Evolutionary conservation across 306 rosid species (phyloP), one percentile per base, ranked within the genome.

Genomic region (Fagus crenata): DNA sequence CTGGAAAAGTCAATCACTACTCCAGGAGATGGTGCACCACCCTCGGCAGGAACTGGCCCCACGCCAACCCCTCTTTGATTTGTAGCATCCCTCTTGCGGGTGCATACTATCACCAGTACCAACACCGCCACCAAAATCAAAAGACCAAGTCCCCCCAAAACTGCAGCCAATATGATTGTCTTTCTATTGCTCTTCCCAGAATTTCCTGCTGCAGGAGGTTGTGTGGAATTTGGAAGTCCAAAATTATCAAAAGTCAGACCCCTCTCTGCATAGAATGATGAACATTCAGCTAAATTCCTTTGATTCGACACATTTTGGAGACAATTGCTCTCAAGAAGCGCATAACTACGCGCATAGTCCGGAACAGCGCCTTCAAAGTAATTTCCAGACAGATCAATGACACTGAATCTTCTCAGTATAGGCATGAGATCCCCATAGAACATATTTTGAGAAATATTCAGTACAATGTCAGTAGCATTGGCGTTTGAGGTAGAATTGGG

Each of bases 361-460:
- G 87, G 85, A 81, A 89, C 82, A 63, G 65, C 80, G 43, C 97
- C 97, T 84, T 95, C 89, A 55, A 92, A 90, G 75, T 88, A 95
- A 83, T 95, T 95, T 80, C 75, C 84, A 2, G 92, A 82, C 72
- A 95, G 78, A 89, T 95, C 97, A 22, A 95, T 71, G 31, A 73
- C 84, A 75, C 81, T 63, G 78, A 89, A 91, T 83, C 86, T 83
- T 78, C 79, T 64, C 40, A 92, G 89, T 6, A 76, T 55, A 9
- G 88, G 81, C 60, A 89, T 75, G 32, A 92, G 86, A 31, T 42
- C 68, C 76, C 98, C 98, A 84, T 90, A 95, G 61, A 95, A 85
- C 75, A 67, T 73, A 63, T 95, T 95, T 15, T 49, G 85, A 67
- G 98, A 95, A 75, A 92, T 74, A 71, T 90, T 86, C 70, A 91